phyloP scores from a whole-genome alignment of 2,329 filamentous ascomycete genomes.

The Xylaria sp. region DNA sequence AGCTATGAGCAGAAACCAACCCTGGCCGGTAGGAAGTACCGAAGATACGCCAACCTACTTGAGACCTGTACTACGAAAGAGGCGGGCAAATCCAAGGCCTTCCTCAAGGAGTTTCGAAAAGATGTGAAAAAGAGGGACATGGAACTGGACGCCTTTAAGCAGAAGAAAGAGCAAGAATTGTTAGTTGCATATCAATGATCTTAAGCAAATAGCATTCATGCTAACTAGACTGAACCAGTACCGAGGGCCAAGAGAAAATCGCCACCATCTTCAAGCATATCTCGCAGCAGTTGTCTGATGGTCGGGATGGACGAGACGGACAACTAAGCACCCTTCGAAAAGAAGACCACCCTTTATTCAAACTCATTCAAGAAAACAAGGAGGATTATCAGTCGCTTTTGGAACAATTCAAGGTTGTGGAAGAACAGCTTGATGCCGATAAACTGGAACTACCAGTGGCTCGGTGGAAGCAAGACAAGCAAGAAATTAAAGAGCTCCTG shows the following conservation, averaged over 20 bases:
- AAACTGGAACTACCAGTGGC: constrained; percentile 44
- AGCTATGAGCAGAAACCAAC: not conserved
- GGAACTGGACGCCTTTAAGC: constrained; percentile 40
- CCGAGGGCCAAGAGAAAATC: constrained; percentile 29
- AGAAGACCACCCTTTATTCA: constrained; percentile 45
- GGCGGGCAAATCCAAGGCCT: constrained; percentile 46
- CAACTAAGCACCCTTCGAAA: constrained; percentile 31
- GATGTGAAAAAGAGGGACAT: constrained; percentile 41
- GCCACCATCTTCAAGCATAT: constrained; percentile 36
- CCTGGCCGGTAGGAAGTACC: constrained; percentile 41
- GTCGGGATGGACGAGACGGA: constrained; percentile 7
- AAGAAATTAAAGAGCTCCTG: constrained; percentile 50
- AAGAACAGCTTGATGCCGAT: constrained; percentile 43
- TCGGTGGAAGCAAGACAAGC: constrained; percentile 51
- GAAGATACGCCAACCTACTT: constrained; percentile 45
- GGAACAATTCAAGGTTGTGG: constrained; percentile 46
- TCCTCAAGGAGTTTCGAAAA: constrained; percentile 46
- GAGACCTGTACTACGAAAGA: constrained; percentile 48
- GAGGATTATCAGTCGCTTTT: constrained; percentile 46
- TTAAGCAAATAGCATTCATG: not conserved
- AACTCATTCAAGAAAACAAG: constrained; percentile 41
- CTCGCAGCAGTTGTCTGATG: constrained; percentile 14
- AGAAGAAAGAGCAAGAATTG: constrained; percentile 47
- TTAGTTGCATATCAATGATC: constrained; percentile 36
- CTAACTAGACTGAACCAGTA: constrained; percentile 36